Base-by-base conservation (phyloP, 345 rosid species). In the Salix purpurea region DNA sequence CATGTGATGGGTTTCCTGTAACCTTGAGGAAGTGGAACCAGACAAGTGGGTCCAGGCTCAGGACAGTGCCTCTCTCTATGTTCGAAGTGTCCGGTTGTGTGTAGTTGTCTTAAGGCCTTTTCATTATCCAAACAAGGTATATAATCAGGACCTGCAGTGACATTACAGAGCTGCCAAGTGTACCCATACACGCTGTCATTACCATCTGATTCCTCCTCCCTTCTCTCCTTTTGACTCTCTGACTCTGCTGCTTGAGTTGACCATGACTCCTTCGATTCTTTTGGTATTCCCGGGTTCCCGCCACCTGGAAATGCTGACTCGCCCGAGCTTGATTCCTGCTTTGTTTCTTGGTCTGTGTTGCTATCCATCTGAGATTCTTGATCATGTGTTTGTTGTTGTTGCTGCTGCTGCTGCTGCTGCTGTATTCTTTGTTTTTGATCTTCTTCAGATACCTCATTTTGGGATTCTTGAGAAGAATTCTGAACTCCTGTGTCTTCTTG, bases 41-140 rank as follows among this genome's bases (percentile, higher is more conserved):
- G 82, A 78, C 98, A 96, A 26, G 89, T 87, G 1, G 98, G 98
- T 13, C 81, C 85, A 8, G 90, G 91, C 74, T 88, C 93, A 9
- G 99, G 98, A 67, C 99, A 96, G 84, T 96, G 99, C 75, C 99
- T 87, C 82, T 96, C 99, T 39, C 99, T 82, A 60, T 96, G 99
- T 83, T 93, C 88, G 46, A 87, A 96, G 65, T 96, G 98, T 70
- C 69, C 76, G 44, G 93, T 92, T 24, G 80, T 73, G 2, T n/a
- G 83, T 19, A 96, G 74, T 74, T 88, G 77, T 65, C 2, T 86
- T 37, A 96, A 24, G 9, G 97, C 97, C 85, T 87, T 85, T 87
- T 87, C 89, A 39, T 96, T 96, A 77, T 96, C 98, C 86, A 96
- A 78, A 78, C 99, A 96, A 21, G 99, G 99, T 69, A 96, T 96